Evolutionary conservation across 1,284 basidiomycete genomes (phyloP).

Genomic region (Sporisorium sorghi): DNA sequence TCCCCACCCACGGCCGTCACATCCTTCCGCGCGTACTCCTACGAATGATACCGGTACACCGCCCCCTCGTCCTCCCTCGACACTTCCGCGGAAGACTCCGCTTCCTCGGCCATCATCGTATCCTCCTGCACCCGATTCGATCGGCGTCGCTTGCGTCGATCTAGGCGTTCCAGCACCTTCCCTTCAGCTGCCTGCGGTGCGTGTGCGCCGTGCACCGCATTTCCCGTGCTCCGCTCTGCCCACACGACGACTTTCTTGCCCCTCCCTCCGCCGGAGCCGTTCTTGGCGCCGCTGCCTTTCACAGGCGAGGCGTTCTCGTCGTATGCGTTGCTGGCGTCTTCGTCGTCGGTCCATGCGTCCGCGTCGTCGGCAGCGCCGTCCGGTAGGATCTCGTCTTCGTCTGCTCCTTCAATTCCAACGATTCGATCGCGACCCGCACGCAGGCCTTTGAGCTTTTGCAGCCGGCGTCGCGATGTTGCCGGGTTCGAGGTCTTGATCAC

Average conservation of each 20-base stretch:
- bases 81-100: background rate
- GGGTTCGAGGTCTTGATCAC: constrained; percentile 39
- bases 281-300: background rate
- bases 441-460: constrained; percentile 32
- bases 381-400: constrained; percentile 14
- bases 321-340: background rate
- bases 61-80: constrained; percentile 1
- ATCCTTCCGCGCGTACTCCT: too few species aligned
- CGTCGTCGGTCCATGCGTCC: constrained; percentile 49
- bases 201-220: background rate
- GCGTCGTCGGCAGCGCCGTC: constrained; percentile 8
- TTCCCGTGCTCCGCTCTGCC: constrained; percentile 11
- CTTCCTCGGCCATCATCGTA: constrained; percentile 1
- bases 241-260: constrained; percentile 21
- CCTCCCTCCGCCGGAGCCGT: background rate
- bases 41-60: constrained; percentile 23
- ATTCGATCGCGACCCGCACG: constrained; percentile 33
- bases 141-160: constrained; percentile 25
- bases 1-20: background rate
- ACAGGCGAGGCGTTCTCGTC: background rate
- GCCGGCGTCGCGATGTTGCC: constrained; percentile 15
- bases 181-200: constrained; percentile 6
- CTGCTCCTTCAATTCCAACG: constrained; percentile 22
- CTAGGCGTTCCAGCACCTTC: constrained; percentile 18
- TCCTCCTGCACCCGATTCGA: background rate